Evolutionary conservation across 495 filamentous ascomycete genomes (phyloP).

Genomic region (Cryomyces antarcticus): DNA sequence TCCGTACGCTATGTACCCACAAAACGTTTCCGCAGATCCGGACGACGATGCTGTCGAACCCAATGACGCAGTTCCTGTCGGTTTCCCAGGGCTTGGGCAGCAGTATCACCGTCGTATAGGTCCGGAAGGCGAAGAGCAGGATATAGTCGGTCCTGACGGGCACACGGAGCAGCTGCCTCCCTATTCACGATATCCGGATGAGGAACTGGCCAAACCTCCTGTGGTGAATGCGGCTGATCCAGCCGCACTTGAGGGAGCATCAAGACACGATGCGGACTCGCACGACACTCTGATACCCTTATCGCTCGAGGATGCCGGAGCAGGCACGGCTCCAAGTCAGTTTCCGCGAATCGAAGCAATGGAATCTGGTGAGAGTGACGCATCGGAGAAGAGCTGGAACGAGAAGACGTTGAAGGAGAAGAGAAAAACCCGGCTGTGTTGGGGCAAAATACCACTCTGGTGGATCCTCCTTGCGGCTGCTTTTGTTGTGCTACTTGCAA

Average conservation of each 20-base stretch:
- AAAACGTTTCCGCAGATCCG: conserved; percentile 41
- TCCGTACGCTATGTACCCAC: conserved; percentile 70
- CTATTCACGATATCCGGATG: conserved; percentile 63
- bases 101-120: conserved; percentile 50
- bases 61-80: conserved; percentile 39
- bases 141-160: conserved; percentile 75
- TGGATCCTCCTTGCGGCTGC: conserved; percentile 29
- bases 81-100: conserved; percentile 44
- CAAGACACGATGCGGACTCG: too few relatives aligned
- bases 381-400: conserved; percentile 12
- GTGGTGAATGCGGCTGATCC: not conserved
- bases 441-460: conserved; percentile 16
- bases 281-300: too few relatives aligned
- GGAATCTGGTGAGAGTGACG: not conserved
- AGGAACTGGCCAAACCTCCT: conserved; percentile 11
- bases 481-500: conserved; percentile 28
- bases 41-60: conserved; percentile 14
- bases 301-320: too few relatives aligned
- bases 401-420: conserved; percentile 15
- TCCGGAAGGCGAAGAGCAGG: conserved; percentile 71
- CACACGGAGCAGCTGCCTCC: conserved; percentile 81
- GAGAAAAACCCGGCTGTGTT: conserved; percentile 12
- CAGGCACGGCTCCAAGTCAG: too few relatives aligned
- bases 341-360: too few relatives aligned
- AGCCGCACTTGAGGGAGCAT: too few relatives aligned